Evolutionary conservation across 1,284 basidiomycete genomes (phyloP).

Genomic region (Thelephora terrestris): DNA sequence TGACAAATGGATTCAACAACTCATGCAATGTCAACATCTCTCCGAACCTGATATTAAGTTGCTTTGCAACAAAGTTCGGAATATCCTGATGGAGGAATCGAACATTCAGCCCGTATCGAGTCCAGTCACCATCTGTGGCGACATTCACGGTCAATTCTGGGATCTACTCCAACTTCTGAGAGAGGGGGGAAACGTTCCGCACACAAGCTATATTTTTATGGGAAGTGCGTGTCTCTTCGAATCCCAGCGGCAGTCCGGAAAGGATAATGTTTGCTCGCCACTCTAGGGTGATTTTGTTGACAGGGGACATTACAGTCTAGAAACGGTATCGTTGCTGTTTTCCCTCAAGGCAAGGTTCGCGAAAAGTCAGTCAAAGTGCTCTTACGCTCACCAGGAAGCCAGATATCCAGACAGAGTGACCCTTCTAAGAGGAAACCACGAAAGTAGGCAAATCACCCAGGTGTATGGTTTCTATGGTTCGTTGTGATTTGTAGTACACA

Average conservation of each 20-base stretch:
- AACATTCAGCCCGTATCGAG: conserved; percentile 91
- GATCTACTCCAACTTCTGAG: conserved; percentile 85
- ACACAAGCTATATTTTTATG: conserved; percentile 97
- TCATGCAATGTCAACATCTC: conserved; percentile 81
- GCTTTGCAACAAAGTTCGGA: conserved; percentile 79
- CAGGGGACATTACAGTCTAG: conserved; percentile 92
- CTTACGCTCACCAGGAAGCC: conserved; percentile 8
- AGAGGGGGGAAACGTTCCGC: conserved; percentile 81
- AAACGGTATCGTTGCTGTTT: conserved; percentile 85
- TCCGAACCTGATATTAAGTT: conserved; percentile 86
- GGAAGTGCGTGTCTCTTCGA: conserved; percentile 49
- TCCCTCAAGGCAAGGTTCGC: conserved; percentile 81
- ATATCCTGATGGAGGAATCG: conserved; percentile 86
- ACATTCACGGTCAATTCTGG: conserved; percentile 96
- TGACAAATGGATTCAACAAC: conserved; percentile 69
- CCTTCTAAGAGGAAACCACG: conserved; percentile 89
- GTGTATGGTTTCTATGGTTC: conserved; percentile 96
- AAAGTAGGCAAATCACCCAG: conserved; percentile 93
- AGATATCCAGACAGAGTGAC: conserved; percentile 93
- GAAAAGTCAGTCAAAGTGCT: background rate
- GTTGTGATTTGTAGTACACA: conserved; percentile 12
- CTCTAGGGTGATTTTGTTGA: conserved; percentile 94
- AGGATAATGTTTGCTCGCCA: too few relatives aligned
- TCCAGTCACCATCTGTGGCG: conserved; percentile 89
- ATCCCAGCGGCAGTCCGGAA: background rate